phyloP scores from a whole-genome alignment of 257 asterid genomes.

The Dorcoceras hygrometricum region DNA sequence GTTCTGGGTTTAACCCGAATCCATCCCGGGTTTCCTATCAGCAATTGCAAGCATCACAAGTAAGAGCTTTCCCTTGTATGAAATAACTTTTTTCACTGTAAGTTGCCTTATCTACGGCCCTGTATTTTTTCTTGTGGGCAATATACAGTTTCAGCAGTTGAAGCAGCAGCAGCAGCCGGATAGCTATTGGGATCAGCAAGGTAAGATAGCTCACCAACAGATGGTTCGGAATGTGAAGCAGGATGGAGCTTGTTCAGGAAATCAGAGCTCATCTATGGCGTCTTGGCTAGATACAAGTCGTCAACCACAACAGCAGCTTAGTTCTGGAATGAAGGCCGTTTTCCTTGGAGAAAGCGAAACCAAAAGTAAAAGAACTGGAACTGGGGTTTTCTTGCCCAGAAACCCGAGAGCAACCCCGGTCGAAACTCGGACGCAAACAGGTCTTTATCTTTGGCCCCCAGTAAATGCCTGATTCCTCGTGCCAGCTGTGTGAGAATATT shows the following conservation, averaged over 20 bases:
- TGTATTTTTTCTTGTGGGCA: background rate
- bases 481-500: background rate
- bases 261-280: background rate
- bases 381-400: conserved; percentile 86
- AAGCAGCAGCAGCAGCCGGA: conserved; percentile 1
- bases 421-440: conserved; percentile 49
- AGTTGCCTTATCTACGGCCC: background rate
- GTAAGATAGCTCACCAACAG: background rate
- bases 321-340: conserved; percentile 59
- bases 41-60: conserved; percentile 1
- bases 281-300: conserved; percentile 22
- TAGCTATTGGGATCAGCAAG: background rate
- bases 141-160: conserved; percentile 8
- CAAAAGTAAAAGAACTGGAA: conserved; percentile 67
- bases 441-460: conserved; percentile 23
- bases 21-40: background rate
- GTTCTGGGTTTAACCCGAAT: background rate
- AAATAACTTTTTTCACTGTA: background rate
- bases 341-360: conserved; percentile 52
- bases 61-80: background rate
- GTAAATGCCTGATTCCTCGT: background rate
- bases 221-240: background rate
- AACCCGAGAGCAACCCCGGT: conserved; percentile 32
- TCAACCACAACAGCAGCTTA: conserved; percentile 30
- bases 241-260: background rate